A percentile compares a stretch with the other conserved stretches of the same genome.
phyloP scores from a whole-genome alignment of 495 filamentous ascomycete genomes.

The Penicillium maclennaniae region DNA sequence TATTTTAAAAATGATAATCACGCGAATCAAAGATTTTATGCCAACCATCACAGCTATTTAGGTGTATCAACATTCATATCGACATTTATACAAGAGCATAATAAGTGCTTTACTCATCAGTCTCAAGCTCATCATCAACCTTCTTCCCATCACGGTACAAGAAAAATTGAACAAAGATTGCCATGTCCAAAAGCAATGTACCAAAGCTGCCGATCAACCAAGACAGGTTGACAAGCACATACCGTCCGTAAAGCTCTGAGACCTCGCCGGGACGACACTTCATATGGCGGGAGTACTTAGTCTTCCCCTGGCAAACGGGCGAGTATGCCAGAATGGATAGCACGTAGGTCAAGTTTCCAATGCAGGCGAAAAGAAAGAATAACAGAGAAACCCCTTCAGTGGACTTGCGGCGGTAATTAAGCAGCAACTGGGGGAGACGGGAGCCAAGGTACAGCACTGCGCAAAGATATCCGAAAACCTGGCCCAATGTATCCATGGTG shows the following conservation, averaged over 20 bases:
- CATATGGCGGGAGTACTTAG: constrained; percentile 12
- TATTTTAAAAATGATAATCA: not conserved
- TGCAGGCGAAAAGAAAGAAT: constrained; percentile 94
- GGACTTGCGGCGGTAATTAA: constrained; percentile 84
- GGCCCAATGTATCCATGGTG: constrained; percentile 69
- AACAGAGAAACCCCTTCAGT: constrained; percentile 88
- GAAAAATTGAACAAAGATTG: constrained; percentile 91
- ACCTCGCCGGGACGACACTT: constrained; percentile 55
- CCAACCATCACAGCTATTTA: not conserved
- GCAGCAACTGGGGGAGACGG: constrained; percentile 79
- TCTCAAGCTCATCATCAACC: constrained; percentile 4
- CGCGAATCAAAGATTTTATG: not conserved
- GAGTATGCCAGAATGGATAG: constrained; percentile 86
- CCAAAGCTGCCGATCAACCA: constrained; percentile 90
- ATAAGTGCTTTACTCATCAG: constrained; percentile 4
- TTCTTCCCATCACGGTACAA: constrained; percentile 56
- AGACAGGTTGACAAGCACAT: constrained; percentile 80
- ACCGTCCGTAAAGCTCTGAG: constrained; percentile 59
- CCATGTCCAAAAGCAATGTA: constrained; percentile 75
- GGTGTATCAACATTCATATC: not conserved
- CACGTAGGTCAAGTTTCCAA: constrained; percentile 92
- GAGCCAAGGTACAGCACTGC: constrained; percentile 85
- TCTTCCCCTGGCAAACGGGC: constrained; percentile 46
- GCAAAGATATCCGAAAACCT: constrained; percentile 82
- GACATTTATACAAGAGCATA: not conserved